Evolutionary conservation across 768 basidiomycete species (phyloP).

Genomic region (Collybia sp.): DNA sequence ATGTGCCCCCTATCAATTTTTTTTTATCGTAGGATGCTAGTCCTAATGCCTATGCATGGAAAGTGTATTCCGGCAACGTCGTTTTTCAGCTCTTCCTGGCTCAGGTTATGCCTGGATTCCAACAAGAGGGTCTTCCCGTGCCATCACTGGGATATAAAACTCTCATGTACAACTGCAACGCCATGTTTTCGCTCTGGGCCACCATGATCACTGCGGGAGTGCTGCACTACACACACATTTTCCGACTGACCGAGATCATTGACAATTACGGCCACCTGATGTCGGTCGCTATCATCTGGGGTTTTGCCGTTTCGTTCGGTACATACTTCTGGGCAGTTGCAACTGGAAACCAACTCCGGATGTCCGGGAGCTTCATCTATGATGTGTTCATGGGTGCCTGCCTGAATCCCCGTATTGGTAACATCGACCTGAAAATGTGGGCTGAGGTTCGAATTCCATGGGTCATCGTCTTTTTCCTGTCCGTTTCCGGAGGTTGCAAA

Average conservation of each 20-base stretch:
- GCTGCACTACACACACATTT: constrained; percentile 76
- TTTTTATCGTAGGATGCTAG: constrained; percentile 72
- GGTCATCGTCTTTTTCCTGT: constrained; percentile 92
- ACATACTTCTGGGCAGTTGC: constrained; percentile 77
- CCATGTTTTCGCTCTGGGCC: constrained; percentile 76
- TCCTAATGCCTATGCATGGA: constrained; percentile 85
- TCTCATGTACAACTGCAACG: constrained; percentile 97
- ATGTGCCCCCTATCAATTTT: not conserved
- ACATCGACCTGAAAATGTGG: constrained; percentile 98
- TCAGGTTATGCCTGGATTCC: constrained; percentile 85
- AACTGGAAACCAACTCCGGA: constrained; percentile 79
- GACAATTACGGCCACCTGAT: constrained; percentile 96
- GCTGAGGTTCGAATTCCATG: constrained; percentile 96
- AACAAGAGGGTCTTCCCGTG: constrained; percentile 94
- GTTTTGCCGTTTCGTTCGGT: constrained; percentile 75
- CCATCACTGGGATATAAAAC: constrained; percentile 91
- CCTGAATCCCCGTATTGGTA: constrained; percentile 89
- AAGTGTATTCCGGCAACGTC: constrained; percentile 86
- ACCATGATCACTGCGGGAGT: constrained; percentile 71
- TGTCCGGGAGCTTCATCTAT: constrained; percentile 94
- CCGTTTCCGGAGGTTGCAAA: constrained; percentile 90
- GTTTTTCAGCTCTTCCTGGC: constrained; percentile 88
- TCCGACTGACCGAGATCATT: constrained; percentile 91
- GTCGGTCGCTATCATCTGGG: constrained; percentile 92
- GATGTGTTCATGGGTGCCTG: constrained; percentile 96